These are phyloP conservation scores for Lolium rigidum DNA, from an alignment of 176 grass and related monocot species.

Conservation along the genomic window DNA sequence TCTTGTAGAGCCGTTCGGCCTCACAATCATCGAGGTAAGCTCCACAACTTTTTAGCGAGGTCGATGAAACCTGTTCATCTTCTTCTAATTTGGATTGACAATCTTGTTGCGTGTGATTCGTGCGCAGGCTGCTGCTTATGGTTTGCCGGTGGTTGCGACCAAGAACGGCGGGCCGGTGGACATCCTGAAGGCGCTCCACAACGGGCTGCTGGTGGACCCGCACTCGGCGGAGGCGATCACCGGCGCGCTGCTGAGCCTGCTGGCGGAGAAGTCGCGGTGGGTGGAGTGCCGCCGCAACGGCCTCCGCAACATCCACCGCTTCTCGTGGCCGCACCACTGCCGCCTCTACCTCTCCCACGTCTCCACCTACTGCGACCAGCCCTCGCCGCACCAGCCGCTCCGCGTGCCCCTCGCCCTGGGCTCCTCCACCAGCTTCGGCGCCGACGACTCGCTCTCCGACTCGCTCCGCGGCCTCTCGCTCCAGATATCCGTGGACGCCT, in stretches of 20 bases:
- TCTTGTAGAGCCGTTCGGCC: slow-evolving; percentile 91
- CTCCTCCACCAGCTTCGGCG: not conserved
- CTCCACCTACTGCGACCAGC: slow-evolving; percentile 50
- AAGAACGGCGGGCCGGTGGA: slow-evolving; percentile 96
- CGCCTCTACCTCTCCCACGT: slow-evolving; percentile 88
- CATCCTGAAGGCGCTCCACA: slow-evolving; percentile 85
- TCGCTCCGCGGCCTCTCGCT: slow-evolving; percentile 89
- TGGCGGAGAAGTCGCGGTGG: slow-evolving; percentile 84
- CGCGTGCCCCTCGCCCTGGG: slow-evolving; percentile 38
- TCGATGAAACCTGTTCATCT: not conserved
- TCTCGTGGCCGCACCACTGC: slow-evolving; percentile 98
- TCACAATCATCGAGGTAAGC: slow-evolving; percentile 84
- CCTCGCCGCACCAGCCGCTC: slow-evolving; percentile 47
- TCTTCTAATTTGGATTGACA: not conserved
- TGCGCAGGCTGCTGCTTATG: slow-evolving; percentile 82
- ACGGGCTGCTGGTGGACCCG: slow-evolving; percentile 86
- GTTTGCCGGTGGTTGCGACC: slow-evolving; percentile 84
- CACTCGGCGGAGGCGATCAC: slow-evolving; percentile 73
- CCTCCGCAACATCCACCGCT: slow-evolving; percentile 94
- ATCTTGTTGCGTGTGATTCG: not conserved
- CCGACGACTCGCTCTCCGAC: slow-evolving; percentile 64
- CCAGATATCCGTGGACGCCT: slow-evolving; percentile 64
- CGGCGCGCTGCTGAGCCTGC: slow-evolving; percentile 69
- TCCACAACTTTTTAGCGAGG: not conserved
- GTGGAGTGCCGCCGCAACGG: slow-evolving; percentile 83